Evolutionary conservation across 345 rosid genomes (phyloP).

Genomic region (Physaria fendleri): DNA sequence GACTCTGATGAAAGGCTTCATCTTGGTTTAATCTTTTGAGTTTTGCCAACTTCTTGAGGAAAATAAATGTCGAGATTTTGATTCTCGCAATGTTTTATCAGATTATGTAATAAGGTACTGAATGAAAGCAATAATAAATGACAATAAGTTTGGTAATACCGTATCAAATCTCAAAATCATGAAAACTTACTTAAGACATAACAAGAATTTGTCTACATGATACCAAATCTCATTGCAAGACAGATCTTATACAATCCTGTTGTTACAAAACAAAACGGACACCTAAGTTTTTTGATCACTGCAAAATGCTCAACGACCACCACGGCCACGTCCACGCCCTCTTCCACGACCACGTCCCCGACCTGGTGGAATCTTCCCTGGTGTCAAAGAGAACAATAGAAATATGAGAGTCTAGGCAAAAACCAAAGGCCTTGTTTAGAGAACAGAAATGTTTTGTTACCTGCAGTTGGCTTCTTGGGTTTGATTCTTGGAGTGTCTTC

Average conservation of each 20-base stretch:
- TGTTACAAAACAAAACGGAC: neutral
- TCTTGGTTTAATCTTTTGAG: constrained; percentile 33
- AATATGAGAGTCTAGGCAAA: constrained; percentile 3
- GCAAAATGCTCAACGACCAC: constrained; percentile 53
- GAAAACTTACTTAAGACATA: constrained; percentile 1
- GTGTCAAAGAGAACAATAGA: neutral
- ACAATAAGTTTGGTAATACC: neutral
- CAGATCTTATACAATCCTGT: constrained; percentile 21
- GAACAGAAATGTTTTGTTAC: constrained; percentile 28
- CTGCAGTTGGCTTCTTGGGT: constrained; percentile 94
- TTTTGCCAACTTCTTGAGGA: neutral
- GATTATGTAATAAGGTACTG: neutral
- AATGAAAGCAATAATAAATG: neutral
- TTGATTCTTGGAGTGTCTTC: constrained; percentile 95
- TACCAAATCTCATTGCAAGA: constrained; percentile 17
- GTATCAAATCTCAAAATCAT: constrained; percentile 1
- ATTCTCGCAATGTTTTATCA: neutral
- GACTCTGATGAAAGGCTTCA: constrained; percentile 47
- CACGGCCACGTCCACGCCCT: constrained; percentile 85
- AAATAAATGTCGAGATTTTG: neutral
- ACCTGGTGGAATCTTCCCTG: constrained; percentile 64
- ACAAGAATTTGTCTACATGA: constrained; percentile 5
- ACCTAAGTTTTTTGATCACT: neutral
- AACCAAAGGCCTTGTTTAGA: neutral
- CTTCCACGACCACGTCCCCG: constrained; percentile 95